Base-by-base conservation (phyloP, 352 stramenopile genomes). In the Paralagenidium karlingii region DNA sequence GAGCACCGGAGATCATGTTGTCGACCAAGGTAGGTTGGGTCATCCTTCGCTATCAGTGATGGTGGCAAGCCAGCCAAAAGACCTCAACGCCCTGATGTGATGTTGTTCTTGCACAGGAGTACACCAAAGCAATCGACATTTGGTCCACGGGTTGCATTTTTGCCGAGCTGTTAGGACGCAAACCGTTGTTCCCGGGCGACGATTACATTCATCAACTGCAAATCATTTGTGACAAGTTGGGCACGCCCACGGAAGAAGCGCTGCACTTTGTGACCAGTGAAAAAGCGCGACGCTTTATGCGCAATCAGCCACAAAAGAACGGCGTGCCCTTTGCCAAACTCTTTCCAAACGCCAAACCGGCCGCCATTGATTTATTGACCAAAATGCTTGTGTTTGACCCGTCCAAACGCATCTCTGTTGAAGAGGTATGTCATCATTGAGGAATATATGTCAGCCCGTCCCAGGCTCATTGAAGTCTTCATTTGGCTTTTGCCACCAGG, bases 151-250 rank as follows among this genome's bases (percentile, higher is more conserved):
- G 89, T 5, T 97, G 89, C 60, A 97, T 97, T 53, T 94, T 97
- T 34, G 85, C 82, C n/a, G 87, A 96, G 52, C 49, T 96, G 24
- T 62, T 96, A 1, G 77, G 74, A 9, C 66, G 81, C 30, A 94
- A 92, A 34, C 82, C 83, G 31, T 65, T 96, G n/a, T 96, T 96
- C 32, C 87, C 83, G 5, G 87, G 87, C 1, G 89, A 99, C 40
- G 94, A 99, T 61, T 99, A 99, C 62, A 98, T 99, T 60, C 88
- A 99, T 61, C 96, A 99, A 64, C 88, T 99, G 33, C 80, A 95
- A 62, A 89, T 97, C 53, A 96, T 96, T 42, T 91, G 75, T 47
- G 80, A 95, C 43, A 89, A 93, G 43, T 68, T 96, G 25, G 86
- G 86, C 25, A 93, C 78, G 29, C 81, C 82, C 9, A 58, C 56